Evolutionary conservation across 108 stramenopile species (phyloP), one percentile per base, ranked within the genome.

Genomic region (Phaeodactylum tricornutum): DNA sequence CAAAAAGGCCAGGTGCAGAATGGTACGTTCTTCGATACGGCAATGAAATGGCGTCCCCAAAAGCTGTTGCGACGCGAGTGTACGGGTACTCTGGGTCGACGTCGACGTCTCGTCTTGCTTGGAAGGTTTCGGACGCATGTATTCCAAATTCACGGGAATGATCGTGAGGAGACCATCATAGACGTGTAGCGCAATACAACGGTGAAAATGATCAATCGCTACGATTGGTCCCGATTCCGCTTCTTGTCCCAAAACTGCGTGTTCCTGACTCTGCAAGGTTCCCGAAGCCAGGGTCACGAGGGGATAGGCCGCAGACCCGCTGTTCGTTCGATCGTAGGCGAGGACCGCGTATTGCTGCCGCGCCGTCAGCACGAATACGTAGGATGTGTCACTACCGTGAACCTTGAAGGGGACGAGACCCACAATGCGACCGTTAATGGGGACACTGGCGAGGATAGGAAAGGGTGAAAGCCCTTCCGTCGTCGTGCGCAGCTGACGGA

Each of bases 171-270:
- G 59, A 23, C 84, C 88, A 64, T 82, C 77, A 35, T 76, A 75
- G 14, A 79, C 17, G 64, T 90, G 88, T 43, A 90, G 32, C 0
- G 75, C 81, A 27, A 90, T 57, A 47, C 88, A 90, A 9, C 80
- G 45, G 5, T 47, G 43, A 12, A 69, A 39, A 4, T 79, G 77
- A 68, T 88, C 79, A 32, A 85, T 44, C 0, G 81, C 55, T 6
- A 80, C 64, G 12, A 80, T 21, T 2, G 83, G 81, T 42, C 78
- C 81, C 37, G 62, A 55, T 43, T 90, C 81, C 29, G 66, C 45
- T 17, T 41, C 20, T 22, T 48, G 15, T 2, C 80, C 77, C 4
- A 81, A 49, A 27, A 66, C 38, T 15, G 58, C 48, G 29, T 64
- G 47, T 34, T 50, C 61, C 35, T 75, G 50, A 12, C 65, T 55